These are phyloP conservation scores for Rubus parviflorus DNA, from an alignment of 306 rosid genomes.

Conservation along the genomic window DNA sequence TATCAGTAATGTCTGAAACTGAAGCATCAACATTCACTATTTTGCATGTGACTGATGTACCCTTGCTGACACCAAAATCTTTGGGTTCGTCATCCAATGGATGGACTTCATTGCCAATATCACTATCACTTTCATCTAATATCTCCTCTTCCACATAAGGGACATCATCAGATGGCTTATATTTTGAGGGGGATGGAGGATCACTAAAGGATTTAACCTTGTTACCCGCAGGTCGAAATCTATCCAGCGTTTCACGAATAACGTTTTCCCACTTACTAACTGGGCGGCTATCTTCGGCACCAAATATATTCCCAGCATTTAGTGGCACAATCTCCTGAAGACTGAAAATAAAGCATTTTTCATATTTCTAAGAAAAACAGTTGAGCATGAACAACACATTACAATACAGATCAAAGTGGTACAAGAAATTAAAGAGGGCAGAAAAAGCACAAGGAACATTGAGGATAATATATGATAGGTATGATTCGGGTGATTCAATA, in stretches of 20 bases:
- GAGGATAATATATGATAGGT: not conserved
- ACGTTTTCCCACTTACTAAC: slow-evolving; percentile 79
- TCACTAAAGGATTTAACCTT: slow-evolving; percentile 84
- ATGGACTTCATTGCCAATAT: slow-evolving; percentile 78
- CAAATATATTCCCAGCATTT: slow-evolving; percentile 87
- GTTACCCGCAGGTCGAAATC: slow-evolving; percentile 46
- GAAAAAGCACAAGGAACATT: not conserved
- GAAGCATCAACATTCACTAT: slow-evolving; percentile 21
- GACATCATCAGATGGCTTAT: slow-evolving; percentile 59
- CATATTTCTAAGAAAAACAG: slow-evolving; percentile 8
- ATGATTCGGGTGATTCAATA: slow-evolving; percentile 3
- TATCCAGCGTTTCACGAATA: slow-evolving; percentile 65
- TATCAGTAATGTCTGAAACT: slow-evolving; percentile 41
- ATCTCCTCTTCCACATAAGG: slow-evolving; percentile 75
- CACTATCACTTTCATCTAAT: slow-evolving; percentile 69
- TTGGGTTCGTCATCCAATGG: slow-evolving; percentile 58
- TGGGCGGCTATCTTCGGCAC: slow-evolving; percentile 74
- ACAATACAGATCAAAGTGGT: slow-evolving; percentile 22
- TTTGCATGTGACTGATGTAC: slow-evolving; percentile 24
- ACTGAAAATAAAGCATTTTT: slow-evolving; percentile 43
- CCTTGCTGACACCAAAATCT: slow-evolving; percentile 31
- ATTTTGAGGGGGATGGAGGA: slow-evolving; percentile 92
- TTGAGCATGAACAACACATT: slow-evolving; percentile 9
- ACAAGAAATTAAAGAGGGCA: slow-evolving; percentile 1
- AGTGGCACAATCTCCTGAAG: slow-evolving; percentile 97